Conservation (phyloP, 331 rosid genomes). For the Acacia concinna region DNA sequence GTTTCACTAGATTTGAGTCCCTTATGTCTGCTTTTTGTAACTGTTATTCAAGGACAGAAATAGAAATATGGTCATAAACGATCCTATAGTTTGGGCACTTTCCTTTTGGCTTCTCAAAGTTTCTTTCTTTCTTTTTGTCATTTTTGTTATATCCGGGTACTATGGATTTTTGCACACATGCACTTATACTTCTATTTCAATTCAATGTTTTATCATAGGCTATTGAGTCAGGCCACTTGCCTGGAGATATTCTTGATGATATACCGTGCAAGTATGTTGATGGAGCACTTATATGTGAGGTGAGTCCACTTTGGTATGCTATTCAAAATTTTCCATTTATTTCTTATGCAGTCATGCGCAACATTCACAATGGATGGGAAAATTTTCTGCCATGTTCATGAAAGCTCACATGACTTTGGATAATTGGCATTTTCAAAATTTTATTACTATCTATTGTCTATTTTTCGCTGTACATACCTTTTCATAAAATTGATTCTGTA, state of each 20-base stretch:
- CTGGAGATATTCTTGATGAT: slow-evolving; percentile 91
- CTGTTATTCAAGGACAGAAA: slow-evolving; percentile 23
- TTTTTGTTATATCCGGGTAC: slow-evolving; percentile 5
- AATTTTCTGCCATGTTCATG: background rate
- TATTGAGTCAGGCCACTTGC: slow-evolving; percentile 94
- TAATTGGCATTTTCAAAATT: slow-evolving; percentile 9
- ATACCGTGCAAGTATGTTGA: slow-evolving; percentile 87
- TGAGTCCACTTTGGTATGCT: slow-evolving; percentile 40
- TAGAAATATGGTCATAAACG: slow-evolving; percentile 10
- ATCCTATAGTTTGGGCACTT: slow-evolving; percentile 21
- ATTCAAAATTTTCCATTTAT: slow-evolving; percentile 14
- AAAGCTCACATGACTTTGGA: background rate
- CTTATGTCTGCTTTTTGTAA: slow-evolving; percentile 28
- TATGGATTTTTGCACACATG: background rate
- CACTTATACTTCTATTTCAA: slow-evolving; percentile 30
- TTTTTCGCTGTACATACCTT: slow-evolving; percentile 16
- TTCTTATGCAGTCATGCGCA: background rate
- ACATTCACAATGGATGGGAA: background rate
- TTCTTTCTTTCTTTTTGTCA: background rate
- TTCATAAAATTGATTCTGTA: slow-evolving; percentile 27
- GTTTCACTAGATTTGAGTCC: slow-evolving; percentile 9
- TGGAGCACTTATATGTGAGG: slow-evolving; percentile 94
- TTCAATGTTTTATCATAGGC: slow-evolving; percentile 57
- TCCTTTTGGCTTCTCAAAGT: slow-evolving; percentile 22
- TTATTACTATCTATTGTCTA: slow-evolving; percentile 13